phyloP scores from a whole-genome alignment of 345 rosid genomes.

The Atalantia buxifolia region DNA sequence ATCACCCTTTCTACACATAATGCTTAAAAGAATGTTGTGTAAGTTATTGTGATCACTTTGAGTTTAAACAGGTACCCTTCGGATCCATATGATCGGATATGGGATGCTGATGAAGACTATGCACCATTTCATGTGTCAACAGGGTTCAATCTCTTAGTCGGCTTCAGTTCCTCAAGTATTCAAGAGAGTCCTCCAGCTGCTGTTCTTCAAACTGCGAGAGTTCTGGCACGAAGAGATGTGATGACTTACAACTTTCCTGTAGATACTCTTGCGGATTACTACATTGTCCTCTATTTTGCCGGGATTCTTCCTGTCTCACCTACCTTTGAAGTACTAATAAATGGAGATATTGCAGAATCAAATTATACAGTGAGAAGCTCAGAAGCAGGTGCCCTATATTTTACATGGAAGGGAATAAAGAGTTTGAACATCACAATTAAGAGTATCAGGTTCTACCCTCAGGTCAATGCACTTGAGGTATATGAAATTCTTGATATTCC shows the following conservation, averaged over 20 bases:
- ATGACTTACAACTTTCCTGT: conserved; percentile 59
- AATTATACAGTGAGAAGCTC: conserved; percentile 49
- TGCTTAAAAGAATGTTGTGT: background rate
- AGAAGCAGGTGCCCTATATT: conserved; percentile 47
- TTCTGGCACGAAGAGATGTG: conserved; percentile 50
- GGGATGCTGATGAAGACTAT: conserved; percentile 75
- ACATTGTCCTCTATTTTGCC: conserved; percentile 69
- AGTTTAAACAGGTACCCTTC: conserved; percentile 59
- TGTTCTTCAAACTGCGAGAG: conserved; percentile 75
- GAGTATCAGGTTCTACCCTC: conserved; percentile 57
- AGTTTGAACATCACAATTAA: conserved; percentile 59
- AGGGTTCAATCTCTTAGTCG: conserved; percentile 30
- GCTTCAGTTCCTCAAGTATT: conserved; percentile 35
- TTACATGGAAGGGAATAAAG: conserved; percentile 37
- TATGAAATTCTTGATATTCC: conserved; percentile 64
- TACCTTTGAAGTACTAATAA: conserved; percentile 58
- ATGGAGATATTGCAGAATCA: conserved; percentile 47
- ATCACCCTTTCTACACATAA: background rate
- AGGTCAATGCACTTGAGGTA: conserved; percentile 72
- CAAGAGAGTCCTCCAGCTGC: conserved; percentile 60
- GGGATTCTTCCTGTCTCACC: conserved; percentile 77
- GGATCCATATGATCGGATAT: conserved; percentile 81
- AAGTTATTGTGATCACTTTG: background rate
- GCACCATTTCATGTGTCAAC: conserved; percentile 55
- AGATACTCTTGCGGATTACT: conserved; percentile 49